Evolutionary conservation across 306 rosid species (phyloP), one percentile per base, ranked within the genome.

Genomic region (Rosa persica): DNA sequence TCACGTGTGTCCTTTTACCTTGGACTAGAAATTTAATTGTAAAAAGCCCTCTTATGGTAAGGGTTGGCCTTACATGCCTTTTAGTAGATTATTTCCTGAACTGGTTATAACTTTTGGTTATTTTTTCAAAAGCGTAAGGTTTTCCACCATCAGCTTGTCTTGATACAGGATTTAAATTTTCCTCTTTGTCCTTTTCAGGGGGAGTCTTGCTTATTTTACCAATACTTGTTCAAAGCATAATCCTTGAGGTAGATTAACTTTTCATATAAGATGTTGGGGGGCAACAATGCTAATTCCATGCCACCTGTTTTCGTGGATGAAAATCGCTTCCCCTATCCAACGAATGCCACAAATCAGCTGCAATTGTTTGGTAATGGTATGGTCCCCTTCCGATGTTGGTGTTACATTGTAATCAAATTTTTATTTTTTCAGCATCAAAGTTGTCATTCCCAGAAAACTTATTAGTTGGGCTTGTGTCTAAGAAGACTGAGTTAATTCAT

Each of bases 311-410:
- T 87, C 81, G 38, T 92, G 39, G 91, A 92, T 6, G 93, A 89
- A 76, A 86, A 79, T 71, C 88, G 80, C 36, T 86, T 81, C 55
- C 89, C 79, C 43, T 91, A 87, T 86, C 96, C 84, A 79, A 78
- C 86, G 52, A 86, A 87, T 85, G 85, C 83, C 16, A 85, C 97
- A 77, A 91, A 87, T 85, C 96, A 92, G 74, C 86, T 94, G 73
- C 97, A 90, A 87, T 72, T 94, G 85, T 89, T 90, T 85, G 91
- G 91, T 80, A 94, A 84, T 60, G 77, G 98, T 94, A 83, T 90
- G 93, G 78, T 78, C 74, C 12, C 5, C 5, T 60, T 62, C 71
- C 2, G 0, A 30, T 61, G 36, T 43, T 25, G 36, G 30, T 42
- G 44, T 27, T 60, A 19, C 47, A 51, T 3, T 74, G 44, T 11